Conservation (phyloP, 306 rosid genomes). For the Fagus crenata region DNA sequence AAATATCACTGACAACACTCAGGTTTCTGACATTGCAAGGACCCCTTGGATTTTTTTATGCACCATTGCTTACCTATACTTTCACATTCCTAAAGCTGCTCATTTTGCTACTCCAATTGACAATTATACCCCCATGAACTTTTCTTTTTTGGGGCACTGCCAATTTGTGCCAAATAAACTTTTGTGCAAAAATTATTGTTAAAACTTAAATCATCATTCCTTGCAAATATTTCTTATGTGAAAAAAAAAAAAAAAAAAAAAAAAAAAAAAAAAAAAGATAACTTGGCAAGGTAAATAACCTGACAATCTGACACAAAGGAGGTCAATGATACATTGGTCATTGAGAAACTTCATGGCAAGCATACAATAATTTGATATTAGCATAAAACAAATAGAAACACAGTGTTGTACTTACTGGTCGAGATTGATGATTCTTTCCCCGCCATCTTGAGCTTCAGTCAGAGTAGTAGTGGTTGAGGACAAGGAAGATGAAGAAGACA, state of each 20-base stretch:
- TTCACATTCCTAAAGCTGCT: not conserved
- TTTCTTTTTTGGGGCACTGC: not conserved
- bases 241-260: not conserved
- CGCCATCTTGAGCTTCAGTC: constrained; percentile 30
- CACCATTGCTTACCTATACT: constrained; percentile 6
- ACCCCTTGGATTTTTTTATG: constrained; percentile 4
- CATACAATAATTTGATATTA: constrained; percentile 7
- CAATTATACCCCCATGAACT: constrained; percentile 7
- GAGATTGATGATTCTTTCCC: constrained; percentile 55
- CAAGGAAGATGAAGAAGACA: constrained; percentile 25
- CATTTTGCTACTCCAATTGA: not conserved
- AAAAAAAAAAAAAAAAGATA: not conserved
- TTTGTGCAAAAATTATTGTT: too few species aligned
- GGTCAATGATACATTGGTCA: not conserved
- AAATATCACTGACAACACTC: constrained; percentile 33
- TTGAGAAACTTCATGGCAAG: constrained; percentile 15
- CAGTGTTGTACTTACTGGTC: constrained; percentile 63
- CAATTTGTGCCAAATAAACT: too few species aligned
- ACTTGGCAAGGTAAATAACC: constrained; percentile 9
- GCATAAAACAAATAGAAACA: not conserved
- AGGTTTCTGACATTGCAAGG: constrained; percentile 20
- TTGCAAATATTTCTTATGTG: too few species aligned
- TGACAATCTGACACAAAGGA: constrained; percentile 3
- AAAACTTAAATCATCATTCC: too few species aligned
- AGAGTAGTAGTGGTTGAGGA: constrained; percentile 13